Percentiles rank a stretch among this genome's conserved stretches.
Evolutionary conservation across 208 protist species (phyloP).

Genomic region (Trypanosoma boissoni): DNA sequence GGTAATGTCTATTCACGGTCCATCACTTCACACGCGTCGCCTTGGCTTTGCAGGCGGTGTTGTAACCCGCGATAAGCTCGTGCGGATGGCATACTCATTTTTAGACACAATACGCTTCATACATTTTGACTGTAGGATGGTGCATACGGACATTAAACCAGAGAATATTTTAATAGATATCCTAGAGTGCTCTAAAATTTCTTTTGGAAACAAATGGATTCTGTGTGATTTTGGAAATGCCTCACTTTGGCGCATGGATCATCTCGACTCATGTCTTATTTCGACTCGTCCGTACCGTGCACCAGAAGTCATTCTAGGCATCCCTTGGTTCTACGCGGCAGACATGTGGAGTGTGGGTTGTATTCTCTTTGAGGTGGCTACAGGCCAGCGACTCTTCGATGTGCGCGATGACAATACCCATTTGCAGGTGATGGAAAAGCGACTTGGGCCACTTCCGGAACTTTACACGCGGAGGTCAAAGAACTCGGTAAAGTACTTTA

Average conservation of each 20-base stretch:
- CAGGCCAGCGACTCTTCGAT: conserved; percentile 90
- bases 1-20: conserved; percentile 79
- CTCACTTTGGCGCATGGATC: conserved; percentile 61
- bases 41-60: conserved; percentile 63
- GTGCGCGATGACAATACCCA: conserved; percentile 83
- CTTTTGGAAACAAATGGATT: conserved; percentile 60
- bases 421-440: conserved; percentile 71
- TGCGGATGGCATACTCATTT: conserved; percentile 64
- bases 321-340: conserved; percentile 87
- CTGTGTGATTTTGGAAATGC: conserved; percentile 91
- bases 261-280: conserved; percentile 78
- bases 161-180: conserved; percentile 95
- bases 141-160: conserved; percentile 97
- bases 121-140: conserved; percentile 84
- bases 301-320: conserved; percentile 85
- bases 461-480: conserved; percentile 36
- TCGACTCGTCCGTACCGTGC: conserved; percentile 91
- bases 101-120: conserved; percentile 75
- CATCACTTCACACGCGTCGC: conserved; percentile 56
- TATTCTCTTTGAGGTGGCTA: conserved; percentile 91
- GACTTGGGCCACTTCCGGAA: conserved; percentile 62
- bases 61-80: conserved; percentile 50
- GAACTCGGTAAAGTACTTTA: conserved; percentile 62
- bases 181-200: conserved; percentile 33
- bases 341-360: conserved; percentile 94